Evolutionary conservation across 352 stramenopile species (phyloP).

Genomic region (Phytophthora ohioensis): DNA sequence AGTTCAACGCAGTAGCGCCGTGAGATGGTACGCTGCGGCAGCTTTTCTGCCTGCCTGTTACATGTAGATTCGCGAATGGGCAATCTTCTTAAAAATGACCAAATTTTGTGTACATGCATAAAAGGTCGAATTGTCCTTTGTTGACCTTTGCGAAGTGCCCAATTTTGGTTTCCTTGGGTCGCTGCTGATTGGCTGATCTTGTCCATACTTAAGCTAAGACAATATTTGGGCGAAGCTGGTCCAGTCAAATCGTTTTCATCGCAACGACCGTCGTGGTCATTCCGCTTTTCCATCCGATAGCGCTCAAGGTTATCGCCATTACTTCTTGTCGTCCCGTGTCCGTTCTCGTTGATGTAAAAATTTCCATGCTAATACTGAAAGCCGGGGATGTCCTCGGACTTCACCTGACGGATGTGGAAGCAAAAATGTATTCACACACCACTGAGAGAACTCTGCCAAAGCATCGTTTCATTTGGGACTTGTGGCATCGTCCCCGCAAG

Average conservation of each 20-base stretch:
- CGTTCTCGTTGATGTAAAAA: constrained; percentile 75
- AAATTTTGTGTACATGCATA: no score
- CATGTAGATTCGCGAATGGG: background rate
- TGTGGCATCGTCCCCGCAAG: constrained; percentile 45
- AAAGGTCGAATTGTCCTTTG: no score
- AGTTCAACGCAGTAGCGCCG: background rate
- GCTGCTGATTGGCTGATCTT: constrained; percentile 23
- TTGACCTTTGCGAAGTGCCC: no score
- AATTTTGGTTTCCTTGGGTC: background rate
- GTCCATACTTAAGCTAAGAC: constrained; percentile 10
- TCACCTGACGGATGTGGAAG: constrained; percentile 59
- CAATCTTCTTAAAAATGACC: no score
- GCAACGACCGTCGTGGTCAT: constrained; percentile 2
- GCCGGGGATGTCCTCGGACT: constrained; percentile 30
- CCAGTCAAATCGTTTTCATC: constrained; percentile 28
- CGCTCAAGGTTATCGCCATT: background rate
- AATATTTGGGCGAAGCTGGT: constrained; percentile 9
- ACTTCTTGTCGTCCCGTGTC: background rate
- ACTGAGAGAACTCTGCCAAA: constrained; percentile 67
- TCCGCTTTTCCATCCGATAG: constrained; percentile 18
- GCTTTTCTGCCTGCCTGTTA: background rate
- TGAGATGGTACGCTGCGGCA: background rate
- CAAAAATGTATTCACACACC: constrained; percentile 78
- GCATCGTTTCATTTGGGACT: background rate
- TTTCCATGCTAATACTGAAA: constrained; percentile 88